These are phyloP conservation scores for Claviceps monticola DNA, from an alignment of 2,329 filamentous ascomycete genomes.

Conservation along the genomic window DNA sequence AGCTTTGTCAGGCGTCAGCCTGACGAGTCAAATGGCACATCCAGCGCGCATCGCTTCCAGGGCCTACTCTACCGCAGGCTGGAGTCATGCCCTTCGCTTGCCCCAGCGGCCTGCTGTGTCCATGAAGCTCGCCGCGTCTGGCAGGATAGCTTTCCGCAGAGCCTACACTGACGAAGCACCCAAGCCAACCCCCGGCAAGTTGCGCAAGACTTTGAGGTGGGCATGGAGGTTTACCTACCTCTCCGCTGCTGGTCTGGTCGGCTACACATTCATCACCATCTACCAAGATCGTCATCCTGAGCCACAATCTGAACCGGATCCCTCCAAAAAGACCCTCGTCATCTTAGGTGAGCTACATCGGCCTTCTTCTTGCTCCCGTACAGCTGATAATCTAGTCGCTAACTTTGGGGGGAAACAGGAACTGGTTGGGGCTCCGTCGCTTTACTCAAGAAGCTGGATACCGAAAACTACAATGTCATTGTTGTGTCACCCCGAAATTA, in stretches of 20 bases:
- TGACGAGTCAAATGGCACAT: constrained; percentile 16
- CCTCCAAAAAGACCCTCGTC: constrained; percentile 91
- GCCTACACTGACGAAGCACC: constrained; percentile 38
- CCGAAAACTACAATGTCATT: constrained; percentile 96
- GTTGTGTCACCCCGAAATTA: constrained; percentile 98
- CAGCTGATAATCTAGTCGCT: constrained; percentile 1
- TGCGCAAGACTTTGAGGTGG: constrained; percentile 60
- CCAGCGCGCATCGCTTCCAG: constrained; percentile 18
- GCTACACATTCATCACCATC: constrained; percentile 65
- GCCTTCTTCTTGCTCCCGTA: background rate
- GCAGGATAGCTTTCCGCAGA: constrained; percentile 28
- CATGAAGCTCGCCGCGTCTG: constrained; percentile 21
- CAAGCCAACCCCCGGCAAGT: constrained; percentile 40
- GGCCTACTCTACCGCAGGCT: constrained; percentile 20
- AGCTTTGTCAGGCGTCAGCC: constrained; percentile 25
- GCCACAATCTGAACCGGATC: constrained; percentile 67
- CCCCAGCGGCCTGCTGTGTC: constrained; percentile 18
- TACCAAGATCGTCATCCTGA: constrained; percentile 70
- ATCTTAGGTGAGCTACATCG: constrained; percentile 58
- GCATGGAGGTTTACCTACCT: constrained; percentile 74
- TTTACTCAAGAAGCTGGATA: constrained; percentile 95
- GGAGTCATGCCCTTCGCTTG: constrained; percentile 10
- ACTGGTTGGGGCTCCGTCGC: constrained; percentile 94
- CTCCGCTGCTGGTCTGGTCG: constrained; percentile 53
- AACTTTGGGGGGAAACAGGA: constrained; percentile 37